These are phyloP conservation scores for Thelephora ganbajun DNA, from an alignment of 768 basidiomycete species.

Conservation along the genomic window DNA sequence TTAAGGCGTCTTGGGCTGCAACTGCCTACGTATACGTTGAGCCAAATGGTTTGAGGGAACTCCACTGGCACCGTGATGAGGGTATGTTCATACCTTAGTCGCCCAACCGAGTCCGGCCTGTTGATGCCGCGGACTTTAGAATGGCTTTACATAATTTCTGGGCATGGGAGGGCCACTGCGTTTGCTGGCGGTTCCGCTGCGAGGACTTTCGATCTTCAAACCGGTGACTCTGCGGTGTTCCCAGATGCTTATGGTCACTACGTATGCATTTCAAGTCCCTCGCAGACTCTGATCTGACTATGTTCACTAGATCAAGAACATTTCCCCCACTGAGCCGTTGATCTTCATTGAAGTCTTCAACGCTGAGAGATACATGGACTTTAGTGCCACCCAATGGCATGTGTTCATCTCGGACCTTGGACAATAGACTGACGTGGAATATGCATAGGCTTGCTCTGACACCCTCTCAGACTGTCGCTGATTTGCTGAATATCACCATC, in stretches of 20 bases:
- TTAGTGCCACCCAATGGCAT: conserved; percentile 13
- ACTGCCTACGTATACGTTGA: conserved; percentile 13
- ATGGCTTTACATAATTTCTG: conserved; percentile 15
- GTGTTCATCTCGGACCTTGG: neutral
- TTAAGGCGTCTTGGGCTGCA: conserved; percentile 11
- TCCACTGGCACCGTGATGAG: conserved; percentile 14
- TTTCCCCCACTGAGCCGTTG: conserved; percentile 14
- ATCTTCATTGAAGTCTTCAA: conserved; percentile 16
- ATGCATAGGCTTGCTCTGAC: conserved; percentile 10
- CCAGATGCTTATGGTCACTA: neutral
- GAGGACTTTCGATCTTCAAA: conserved; percentile 15
- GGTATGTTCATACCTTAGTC: conserved; percentile 4
- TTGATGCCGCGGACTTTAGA: conserved; percentile 4
- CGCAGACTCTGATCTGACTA: conserved; percentile 11
- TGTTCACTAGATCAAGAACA: conserved; percentile 15
- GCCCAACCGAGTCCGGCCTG: neutral
- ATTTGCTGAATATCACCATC: conserved; percentile 11
- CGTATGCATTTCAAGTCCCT: conserved; percentile 10
- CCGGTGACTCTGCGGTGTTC: neutral
- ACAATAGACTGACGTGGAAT: neutral
- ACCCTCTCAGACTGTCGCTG: conserved; percentile 12
- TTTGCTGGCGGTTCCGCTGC: conserved; percentile 12
- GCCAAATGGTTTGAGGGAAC: conserved; percentile 14
- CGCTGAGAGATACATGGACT: conserved; percentile 12
- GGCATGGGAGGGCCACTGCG: conserved; percentile 12